Conservation (phyloP, 805 yeast species). For the Tetrapisispora nanseiensis region DNA sequence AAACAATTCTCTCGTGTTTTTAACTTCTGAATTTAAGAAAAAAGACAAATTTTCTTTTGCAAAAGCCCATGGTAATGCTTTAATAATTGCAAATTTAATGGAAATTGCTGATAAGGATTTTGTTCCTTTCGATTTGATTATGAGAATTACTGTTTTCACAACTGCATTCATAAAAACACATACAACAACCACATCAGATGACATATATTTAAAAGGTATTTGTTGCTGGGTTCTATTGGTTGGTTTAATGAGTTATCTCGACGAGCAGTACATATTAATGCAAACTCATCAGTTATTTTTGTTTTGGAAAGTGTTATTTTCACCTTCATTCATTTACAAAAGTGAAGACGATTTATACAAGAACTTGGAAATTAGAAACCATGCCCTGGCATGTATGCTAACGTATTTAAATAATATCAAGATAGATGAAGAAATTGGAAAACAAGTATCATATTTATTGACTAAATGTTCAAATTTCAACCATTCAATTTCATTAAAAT, state of each 20-base stretch:
- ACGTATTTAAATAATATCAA: constrained; percentile 38
- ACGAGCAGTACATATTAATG: constrained; percentile 42
- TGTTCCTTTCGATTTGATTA: constrained; percentile 37
- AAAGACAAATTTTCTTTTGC: constrained; percentile 21
- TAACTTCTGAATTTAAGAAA: constrained; percentile 29
- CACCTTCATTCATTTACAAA: constrained; percentile 38
- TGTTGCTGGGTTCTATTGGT: constrained; percentile 53
- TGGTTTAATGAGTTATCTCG: constrained; percentile 53
- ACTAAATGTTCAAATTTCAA: constrained; percentile 33
- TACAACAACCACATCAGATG: constrained; percentile 23
- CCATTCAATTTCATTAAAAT: constrained; percentile 22
- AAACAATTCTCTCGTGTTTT: constrained; percentile 26
- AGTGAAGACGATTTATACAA: constrained; percentile 30
- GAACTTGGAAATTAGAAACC: constrained; percentile 44
- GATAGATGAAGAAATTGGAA: constrained; percentile 35
- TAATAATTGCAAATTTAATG: constrained; percentile 31
- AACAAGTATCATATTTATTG: constrained; percentile 40
- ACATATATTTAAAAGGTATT: constrained; percentile 31
- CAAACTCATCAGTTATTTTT: constrained; percentile 50
- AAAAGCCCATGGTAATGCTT: constrained; percentile 33
- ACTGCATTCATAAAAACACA: constrained; percentile 35
- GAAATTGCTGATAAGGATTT: constrained; percentile 32
- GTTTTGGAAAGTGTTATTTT: constrained; percentile 54
- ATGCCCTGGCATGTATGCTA: constrained; percentile 48
- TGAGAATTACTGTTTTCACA: constrained; percentile 37